phyloP scores from a whole-genome alignment of 495 filamentous ascomycete genomes.

The Emericellopsis terricola region DNA sequence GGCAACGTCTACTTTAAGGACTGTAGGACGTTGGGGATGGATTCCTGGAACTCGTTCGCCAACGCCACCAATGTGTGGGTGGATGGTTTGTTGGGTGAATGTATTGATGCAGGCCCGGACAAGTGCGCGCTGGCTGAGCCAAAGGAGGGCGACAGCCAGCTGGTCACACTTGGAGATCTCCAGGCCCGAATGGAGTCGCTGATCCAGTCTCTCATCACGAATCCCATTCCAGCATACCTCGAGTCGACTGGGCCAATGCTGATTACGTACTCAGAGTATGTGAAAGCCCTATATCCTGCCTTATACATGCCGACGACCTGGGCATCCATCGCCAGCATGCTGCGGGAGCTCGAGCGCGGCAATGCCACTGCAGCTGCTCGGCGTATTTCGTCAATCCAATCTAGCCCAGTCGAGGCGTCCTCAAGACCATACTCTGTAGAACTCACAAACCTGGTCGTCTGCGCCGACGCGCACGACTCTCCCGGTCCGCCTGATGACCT shows the following conservation, averaged over 20 bases:
- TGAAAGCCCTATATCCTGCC: constrained; percentile 16
- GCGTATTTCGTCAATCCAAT: too few species aligned
- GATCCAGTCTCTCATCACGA: constrained; percentile 13
- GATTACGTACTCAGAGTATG: constrained; percentile 22
- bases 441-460: constrained; percentile 21
- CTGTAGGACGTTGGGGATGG: constrained; percentile 25
- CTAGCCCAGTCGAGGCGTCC: constrained; percentile 12
- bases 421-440: constrained; percentile 13
- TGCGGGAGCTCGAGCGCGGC: constrained; percentile 22
- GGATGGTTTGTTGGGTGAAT: constrained; percentile 29
- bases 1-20: constrained; percentile 31
- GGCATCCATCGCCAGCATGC: constrained; percentile 18
- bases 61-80: constrained; percentile 27
- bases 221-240: constrained; percentile 16
- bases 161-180: constrained; percentile 15
- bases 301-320: constrained; percentile 23
- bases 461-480: constrained; percentile 23
- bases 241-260: constrained; percentile 18
- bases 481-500: constrained; percentile 17
- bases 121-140: constrained; percentile 22
- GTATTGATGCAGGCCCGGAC: constrained; percentile 22
- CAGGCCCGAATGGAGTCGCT: constrained; percentile 17
- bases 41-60: constrained; percentile 26
- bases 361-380: constrained; percentile 23
- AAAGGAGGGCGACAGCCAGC: constrained; percentile 9